A percentile compares a stretch with the other conserved stretches of the same genome.
Conservation (phyloP, 2,329 filamentous ascomycete species). For the Aspergillus calidoustus region DNA sequence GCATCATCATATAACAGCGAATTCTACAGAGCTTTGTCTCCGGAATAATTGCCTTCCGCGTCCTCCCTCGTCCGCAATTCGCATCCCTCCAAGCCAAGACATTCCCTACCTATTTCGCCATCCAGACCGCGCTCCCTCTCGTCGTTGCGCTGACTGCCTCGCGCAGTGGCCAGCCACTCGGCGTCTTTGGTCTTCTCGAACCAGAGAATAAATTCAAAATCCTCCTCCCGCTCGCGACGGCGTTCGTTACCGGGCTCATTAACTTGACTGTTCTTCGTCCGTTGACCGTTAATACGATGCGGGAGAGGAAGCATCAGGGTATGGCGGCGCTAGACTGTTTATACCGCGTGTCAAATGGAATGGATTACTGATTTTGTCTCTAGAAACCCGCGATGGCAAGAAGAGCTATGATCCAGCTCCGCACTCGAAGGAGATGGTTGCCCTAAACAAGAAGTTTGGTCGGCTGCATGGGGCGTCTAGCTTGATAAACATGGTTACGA, state of each 20-base stretch:
- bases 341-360: neutral
- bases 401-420: slow-evolving; percentile 78
- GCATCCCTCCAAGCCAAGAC: slow-evolving; percentile 76
- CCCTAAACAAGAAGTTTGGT: slow-evolving; percentile 77
- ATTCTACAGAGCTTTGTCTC: slow-evolving; percentile 69
- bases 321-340: slow-evolving; percentile 31
- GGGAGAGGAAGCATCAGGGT: slow-evolving; percentile 79
- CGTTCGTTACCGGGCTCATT: slow-evolving; percentile 70
- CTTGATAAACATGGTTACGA: slow-evolving; percentile 73
- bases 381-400: slow-evolving; percentile 86
- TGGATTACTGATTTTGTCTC: neutral
- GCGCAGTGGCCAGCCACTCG: slow-evolving; percentile 47
- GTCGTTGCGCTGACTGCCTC: slow-evolving; percentile 81
- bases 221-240: slow-evolving; percentile 69
- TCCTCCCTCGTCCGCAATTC: slow-evolving; percentile 80
- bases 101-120: slow-evolving; percentile 80
- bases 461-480: slow-evolving; percentile 81
- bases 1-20: neutral
- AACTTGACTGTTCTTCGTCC: slow-evolving; percentile 78
- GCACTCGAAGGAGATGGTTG: slow-evolving; percentile 82
- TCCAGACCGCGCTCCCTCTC: slow-evolving; percentile 77
- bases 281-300: slow-evolving; percentile 74
- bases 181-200: slow-evolving; percentile 46
- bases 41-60: slow-evolving; percentile 75
- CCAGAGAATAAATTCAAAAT: slow-evolving; percentile 67